These are phyloP conservation scores for Globisporangium takayamanum DNA, from an alignment of 352 stramenopile species.

Conservation along the genomic window DNA sequence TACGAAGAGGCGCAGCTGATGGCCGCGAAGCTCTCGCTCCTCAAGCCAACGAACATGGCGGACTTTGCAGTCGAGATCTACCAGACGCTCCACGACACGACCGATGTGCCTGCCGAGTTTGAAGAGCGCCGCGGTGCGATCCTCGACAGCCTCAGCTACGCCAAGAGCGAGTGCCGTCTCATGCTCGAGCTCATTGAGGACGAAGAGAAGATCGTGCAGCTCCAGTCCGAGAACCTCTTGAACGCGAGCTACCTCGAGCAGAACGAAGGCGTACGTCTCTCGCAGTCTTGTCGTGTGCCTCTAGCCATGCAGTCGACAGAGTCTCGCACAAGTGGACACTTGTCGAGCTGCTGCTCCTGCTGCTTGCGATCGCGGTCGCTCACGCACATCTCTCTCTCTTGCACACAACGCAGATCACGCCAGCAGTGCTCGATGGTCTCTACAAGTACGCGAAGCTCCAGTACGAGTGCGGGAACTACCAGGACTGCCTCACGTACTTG, in stretches of 20 bases:
- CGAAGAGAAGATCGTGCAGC: conserved; percentile 82
- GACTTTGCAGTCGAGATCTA: conserved; percentile 97
- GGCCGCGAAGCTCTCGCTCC: conserved; percentile 87
- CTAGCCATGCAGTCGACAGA: not conserved
- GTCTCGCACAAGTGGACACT: not conserved
- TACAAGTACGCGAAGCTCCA: conserved; percentile 95
- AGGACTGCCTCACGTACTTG: conserved; percentile 87
- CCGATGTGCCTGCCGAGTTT: conserved; percentile 74
- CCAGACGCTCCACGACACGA: conserved; percentile 84
- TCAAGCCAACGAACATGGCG: conserved; percentile 95
- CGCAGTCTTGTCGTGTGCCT: not conserved
- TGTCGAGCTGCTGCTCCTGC: not conserved
- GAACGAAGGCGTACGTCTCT: conserved; percentile 61
- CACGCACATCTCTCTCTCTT: not conserved
- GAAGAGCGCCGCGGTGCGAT: conserved; percentile 74
- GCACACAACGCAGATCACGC: conserved; percentile 57
- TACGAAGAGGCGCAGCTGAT: conserved; percentile 91
- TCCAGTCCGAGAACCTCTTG: conserved; percentile 78
- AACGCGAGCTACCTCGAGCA: conserved; percentile 77
- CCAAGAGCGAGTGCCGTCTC: conserved; percentile 63
- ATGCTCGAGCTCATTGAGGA: conserved; percentile 83
- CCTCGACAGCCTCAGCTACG: conserved; percentile 64
- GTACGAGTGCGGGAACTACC: conserved; percentile 96
- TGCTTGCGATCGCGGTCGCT: not conserved
- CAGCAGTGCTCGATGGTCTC: conserved; percentile 85